phyloP scores from a whole-genome alignment of 345 rosid species.

The Citrus reticulata region DNA sequence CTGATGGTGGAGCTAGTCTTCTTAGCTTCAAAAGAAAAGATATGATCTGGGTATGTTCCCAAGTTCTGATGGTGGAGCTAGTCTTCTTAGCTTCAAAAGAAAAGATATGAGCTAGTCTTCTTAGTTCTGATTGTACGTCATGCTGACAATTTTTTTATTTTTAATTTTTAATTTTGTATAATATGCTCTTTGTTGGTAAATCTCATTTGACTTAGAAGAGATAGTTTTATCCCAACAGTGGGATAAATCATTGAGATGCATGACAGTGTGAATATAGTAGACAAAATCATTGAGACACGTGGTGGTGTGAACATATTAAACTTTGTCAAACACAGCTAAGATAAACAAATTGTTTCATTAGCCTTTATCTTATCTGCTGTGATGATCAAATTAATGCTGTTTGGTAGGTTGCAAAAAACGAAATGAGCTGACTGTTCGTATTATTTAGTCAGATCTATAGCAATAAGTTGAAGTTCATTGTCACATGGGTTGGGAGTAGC shows the following conservation, averaged over 20 bases:
- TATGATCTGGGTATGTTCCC: slow-evolving; percentile 62
- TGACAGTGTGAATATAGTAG: too few relatives aligned
- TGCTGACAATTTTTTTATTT: not conserved
- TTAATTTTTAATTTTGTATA: not conserved
- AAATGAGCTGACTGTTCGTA: not conserved
- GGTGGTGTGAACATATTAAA: not conserved
- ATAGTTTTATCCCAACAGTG: too few relatives aligned
- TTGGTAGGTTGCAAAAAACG: not conserved
- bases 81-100: too few relatives aligned
- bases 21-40: slow-evolving; percentile 80
- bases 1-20: slow-evolving; percentile 58
- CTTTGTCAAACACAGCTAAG: not conserved
- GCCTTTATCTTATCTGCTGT: not conserved
- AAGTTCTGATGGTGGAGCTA: too few relatives aligned
- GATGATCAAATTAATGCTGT: not conserved
- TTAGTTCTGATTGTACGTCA: not conserved
- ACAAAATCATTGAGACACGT: not conserved
- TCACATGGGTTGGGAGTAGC: not conserved
- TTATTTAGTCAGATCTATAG: not conserved
- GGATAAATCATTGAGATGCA: too few relatives aligned
- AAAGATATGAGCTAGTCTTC: too few relatives aligned
- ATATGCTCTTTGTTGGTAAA: not conserved
- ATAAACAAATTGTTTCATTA: not conserved
- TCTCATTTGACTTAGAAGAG: not conserved
- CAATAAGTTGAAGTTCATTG: not conserved